A percentile compares a stretch with the other conserved stretches of the same genome.
These are phyloP conservation scores for Ogataea pini DNA, from an alignment of 805 yeast species.

Conservation along the genomic window DNA sequence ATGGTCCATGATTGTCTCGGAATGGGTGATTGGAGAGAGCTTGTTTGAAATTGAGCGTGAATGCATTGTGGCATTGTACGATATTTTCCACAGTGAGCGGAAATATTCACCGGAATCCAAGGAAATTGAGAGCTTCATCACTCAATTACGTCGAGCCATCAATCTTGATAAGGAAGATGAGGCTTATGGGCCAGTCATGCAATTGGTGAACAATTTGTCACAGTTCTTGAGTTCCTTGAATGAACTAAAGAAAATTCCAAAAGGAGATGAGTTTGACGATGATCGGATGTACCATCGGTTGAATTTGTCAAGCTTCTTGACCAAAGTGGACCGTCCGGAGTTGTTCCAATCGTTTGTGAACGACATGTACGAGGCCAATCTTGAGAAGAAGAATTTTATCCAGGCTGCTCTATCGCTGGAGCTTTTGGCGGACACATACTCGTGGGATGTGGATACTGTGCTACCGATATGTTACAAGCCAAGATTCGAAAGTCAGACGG, in stretches of 20 bases:
- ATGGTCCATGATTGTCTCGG: conserved; percentile 73
- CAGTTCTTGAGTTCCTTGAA: conserved; percentile 65
- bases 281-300: conserved; percentile 81
- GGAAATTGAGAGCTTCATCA: conserved; percentile 57
- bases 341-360: conserved; percentile 76
- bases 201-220: conserved; percentile 53
- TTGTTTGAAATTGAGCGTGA: conserved; percentile 63
- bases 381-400: conserved; percentile 59
- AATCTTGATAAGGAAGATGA: conserved; percentile 65
- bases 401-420: conserved; percentile 86
- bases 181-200: conserved; percentile 50
- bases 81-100: conserved; percentile 55
- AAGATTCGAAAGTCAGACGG: conserved; percentile 73
- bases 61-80: conserved; percentile 62
- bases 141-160: conserved; percentile 48
- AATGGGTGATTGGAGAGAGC: conserved; percentile 57
- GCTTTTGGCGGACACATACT: conserved; percentile 71
- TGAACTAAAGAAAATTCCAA: conserved; percentile 73
- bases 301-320: conserved; percentile 72
- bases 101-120: conserved; percentile 52
- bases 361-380: conserved; percentile 67
- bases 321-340: conserved; percentile 78
- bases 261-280: conserved; percentile 80
- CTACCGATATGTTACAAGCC: conserved; percentile 64
- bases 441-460: conserved; percentile 63